These are phyloP conservation scores for Corymbia maculata DNA, from an alignment of 345 rosid genomes.

Conservation along the genomic window DNA sequence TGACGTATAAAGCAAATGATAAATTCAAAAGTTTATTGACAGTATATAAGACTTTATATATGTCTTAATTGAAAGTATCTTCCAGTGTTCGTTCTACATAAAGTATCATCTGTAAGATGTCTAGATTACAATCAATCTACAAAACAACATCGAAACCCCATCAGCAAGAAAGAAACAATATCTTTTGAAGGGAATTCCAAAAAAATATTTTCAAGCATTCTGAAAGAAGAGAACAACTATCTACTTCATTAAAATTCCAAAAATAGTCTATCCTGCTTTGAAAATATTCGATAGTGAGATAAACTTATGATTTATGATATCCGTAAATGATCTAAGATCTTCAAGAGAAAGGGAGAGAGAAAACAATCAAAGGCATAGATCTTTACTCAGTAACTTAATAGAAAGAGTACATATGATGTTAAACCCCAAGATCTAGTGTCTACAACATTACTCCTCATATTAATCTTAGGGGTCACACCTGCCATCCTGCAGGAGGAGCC, in stretches of 20 bases:
- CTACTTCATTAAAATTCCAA: not conserved
- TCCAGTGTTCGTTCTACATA: not conserved
- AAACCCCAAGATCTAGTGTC: not conserved
- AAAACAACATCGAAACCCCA: not conserved
- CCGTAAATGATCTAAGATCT: not conserved
- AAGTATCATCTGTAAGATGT: not conserved
- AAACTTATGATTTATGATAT: not conserved
- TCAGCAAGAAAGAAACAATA: not conserved
- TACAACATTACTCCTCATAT: not conserved
- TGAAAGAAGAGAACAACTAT: not conserved
- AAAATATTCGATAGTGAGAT: not conserved
- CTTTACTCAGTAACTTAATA: not conserved
- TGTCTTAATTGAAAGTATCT: not conserved
- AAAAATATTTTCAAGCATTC: not conserved
- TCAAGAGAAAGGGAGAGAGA: not conserved
- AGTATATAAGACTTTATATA: not conserved
- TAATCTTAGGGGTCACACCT: not conserved
- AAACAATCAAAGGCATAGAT: not conserved
- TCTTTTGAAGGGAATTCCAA: not conserved
- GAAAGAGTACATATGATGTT: not conserved
- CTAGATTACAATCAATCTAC: not conserved
- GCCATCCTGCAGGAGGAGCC: not conserved
- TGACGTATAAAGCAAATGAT: not conserved
- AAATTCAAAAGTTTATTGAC: not conserved
- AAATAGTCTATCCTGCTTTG: not conserved